Evolutionary conservation across 2,329 filamentous ascomycete species (phyloP).

Genomic region (Sporothrix variecibatus): DNA sequence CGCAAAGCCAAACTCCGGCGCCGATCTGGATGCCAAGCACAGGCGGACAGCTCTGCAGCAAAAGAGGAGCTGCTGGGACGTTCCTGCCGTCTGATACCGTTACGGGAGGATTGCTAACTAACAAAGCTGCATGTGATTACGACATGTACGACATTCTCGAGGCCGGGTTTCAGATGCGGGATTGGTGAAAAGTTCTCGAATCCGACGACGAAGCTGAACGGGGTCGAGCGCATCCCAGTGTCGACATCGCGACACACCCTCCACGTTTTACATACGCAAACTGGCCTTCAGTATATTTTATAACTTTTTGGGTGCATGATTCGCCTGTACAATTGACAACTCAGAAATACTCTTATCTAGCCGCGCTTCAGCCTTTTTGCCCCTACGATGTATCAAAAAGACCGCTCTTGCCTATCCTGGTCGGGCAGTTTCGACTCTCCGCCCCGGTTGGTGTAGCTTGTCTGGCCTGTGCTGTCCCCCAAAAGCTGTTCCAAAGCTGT

Average conservation of each 20-base stretch:
- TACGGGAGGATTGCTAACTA: neutral
- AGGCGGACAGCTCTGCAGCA: neutral
- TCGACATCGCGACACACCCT: neutral
- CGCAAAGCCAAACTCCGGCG: neutral
- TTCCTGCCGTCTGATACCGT: neutral
- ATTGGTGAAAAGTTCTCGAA: neutral
- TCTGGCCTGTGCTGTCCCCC: neutral
- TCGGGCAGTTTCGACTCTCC: constrained; percentile 16
- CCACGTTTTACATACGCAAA: neutral
- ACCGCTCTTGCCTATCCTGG: neutral
- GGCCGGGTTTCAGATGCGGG: neutral
- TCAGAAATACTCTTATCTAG: neutral
- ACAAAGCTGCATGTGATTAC: neutral
- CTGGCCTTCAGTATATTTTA: neutral
- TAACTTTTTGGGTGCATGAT: neutral
- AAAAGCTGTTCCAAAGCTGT: neutral
- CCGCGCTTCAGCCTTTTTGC: neutral
- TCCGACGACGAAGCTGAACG: neutral
- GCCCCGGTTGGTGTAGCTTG: neutral
- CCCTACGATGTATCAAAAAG: too few relatives aligned
- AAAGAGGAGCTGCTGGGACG: neutral
- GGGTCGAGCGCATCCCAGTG: neutral
- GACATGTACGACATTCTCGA: neutral
- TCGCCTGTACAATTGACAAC: neutral
- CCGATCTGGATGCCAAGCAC: neutral